Evolutionary conservation across 768 basidiomycete genomes (phyloP).

Genomic region (Termitomyces heimii): DNA sequence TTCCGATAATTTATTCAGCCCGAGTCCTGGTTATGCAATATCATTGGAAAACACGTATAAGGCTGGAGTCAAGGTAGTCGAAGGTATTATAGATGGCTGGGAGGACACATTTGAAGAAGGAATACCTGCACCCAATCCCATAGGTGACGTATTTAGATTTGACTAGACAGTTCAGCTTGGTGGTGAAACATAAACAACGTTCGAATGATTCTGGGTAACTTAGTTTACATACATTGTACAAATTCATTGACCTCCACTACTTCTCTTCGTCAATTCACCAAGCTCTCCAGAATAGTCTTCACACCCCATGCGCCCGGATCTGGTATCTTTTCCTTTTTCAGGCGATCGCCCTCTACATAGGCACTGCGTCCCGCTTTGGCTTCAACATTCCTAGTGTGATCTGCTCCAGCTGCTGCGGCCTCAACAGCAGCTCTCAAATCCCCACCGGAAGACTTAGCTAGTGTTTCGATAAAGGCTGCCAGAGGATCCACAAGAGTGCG

Average conservation of each 20-base stretch:
- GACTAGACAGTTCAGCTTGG: background rate
- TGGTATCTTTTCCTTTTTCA: conserved; percentile 57
- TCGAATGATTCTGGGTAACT: background rate
- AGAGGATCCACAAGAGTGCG: conserved; percentile 93
- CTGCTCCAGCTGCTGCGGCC: conserved; percentile 61
- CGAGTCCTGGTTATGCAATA: conserved; percentile 3
- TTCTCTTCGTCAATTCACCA: conserved; percentile 19
- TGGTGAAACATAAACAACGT: background rate
- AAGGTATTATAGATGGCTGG: conserved; percentile 8
- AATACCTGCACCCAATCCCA: conserved; percentile 2
- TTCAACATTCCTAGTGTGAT: conserved; percentile 64
- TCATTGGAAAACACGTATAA: conserved; percentile 7
- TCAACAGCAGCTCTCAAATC: conserved; percentile 49
- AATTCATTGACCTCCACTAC: background rate
- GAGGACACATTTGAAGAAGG: conserved; percentile 4
- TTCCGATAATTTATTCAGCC: conserved; percentile 5
- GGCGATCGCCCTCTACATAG: conserved; percentile 69
- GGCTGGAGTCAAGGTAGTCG: conserved; percentile 8
- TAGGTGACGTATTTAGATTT: conserved; percentile 5
- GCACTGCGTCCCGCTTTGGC: conserved; percentile 88
- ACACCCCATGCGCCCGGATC: conserved; percentile 96
- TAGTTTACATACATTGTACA: background rate
- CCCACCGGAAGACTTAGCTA: conserved; percentile 19
- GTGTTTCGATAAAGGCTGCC: conserved; percentile 59
- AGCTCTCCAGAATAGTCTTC: conserved; percentile 60